Conservation (phyloP, 768 basidiomycete genomes). For the Asterophora lycoperdoides region DNA sequence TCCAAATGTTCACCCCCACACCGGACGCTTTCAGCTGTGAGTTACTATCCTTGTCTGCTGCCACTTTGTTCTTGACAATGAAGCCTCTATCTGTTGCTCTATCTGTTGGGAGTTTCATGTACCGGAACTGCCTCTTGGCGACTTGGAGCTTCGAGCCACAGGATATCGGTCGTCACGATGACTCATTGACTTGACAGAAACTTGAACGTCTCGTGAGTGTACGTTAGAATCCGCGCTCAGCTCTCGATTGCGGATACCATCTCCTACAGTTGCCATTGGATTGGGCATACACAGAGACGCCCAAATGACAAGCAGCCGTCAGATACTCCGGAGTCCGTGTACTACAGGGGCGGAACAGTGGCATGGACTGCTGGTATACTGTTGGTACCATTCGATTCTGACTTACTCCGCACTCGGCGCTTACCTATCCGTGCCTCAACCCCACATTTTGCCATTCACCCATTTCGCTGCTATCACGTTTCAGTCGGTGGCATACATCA, state of each 20-base stretch:
- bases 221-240: too few species aligned
- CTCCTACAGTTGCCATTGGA: too few species aligned
- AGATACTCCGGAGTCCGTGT: slow-evolving; percentile 1
- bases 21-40: not conserved
- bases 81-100: not conserved
- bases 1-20: too few species aligned
- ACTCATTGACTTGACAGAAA: not conserved
- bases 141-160: not conserved
- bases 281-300: too few species aligned
- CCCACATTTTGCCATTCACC: not conserved
- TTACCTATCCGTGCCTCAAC: not conserved
- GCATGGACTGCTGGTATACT: not conserved
- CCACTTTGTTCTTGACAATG: not conserved
- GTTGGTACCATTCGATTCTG: too few species aligned
- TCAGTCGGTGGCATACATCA: not conserved
- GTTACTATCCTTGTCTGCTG: not conserved
- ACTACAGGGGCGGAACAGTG: slow-evolving; percentile 2
- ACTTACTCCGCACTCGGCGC: slow-evolving; percentile 10
- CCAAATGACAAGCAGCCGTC: too few species aligned
- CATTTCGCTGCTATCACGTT: not conserved
- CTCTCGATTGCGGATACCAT: too few species aligned
- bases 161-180: not conserved
- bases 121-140: too few species aligned
- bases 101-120: too few species aligned
- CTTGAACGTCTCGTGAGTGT: slow-evolving; percentile 4